These are phyloP conservation scores for Lachnellula suecica DNA, from an alignment of 2,329 filamentous ascomycete species.

Conservation along the genomic window DNA sequence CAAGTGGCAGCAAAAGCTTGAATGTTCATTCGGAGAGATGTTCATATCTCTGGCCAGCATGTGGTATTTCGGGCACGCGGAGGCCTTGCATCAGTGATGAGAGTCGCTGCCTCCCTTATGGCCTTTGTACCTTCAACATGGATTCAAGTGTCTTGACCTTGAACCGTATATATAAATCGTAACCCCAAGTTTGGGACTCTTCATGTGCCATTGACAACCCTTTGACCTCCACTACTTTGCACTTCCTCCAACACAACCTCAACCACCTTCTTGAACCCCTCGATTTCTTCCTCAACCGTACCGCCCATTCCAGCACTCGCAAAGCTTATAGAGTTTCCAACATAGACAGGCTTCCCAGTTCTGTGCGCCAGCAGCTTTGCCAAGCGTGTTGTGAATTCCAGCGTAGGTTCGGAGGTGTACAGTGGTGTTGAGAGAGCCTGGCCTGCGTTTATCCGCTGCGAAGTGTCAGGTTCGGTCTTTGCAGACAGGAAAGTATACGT, in stretches of 20 bases:
- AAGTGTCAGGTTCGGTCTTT: slow-evolving; percentile 14
- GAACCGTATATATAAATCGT: not conserved
- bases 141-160: no score
- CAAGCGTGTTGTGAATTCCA: slow-evolving; percentile 85
- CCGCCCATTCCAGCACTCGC: slow-evolving; percentile 72
- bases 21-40: no score
- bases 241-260: slow-evolving; percentile 63
- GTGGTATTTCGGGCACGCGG: no score
- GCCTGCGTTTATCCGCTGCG: slow-evolving; percentile 39
- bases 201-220: not conserved
- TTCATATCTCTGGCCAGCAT: no score
- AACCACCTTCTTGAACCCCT: slow-evolving; percentile 74
- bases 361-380: slow-evolving; percentile 80
- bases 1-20: no score
- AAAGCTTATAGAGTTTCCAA: slow-evolving; percentile 84
- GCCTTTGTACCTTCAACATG: not conserved
- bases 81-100: not conserved
- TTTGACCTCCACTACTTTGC: slow-evolving; percentile 34
- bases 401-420: slow-evolving; percentile 70
- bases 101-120: not conserved
- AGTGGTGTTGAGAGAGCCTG: slow-evolving; percentile 77
- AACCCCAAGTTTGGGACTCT: not conserved
- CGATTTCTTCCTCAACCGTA: slow-evolving; percentile 91
- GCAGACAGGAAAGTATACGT: slow-evolving; percentile 29
- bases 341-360: slow-evolving; percentile 76